phyloP scores from a whole-genome alignment of 805 yeast species.

The Soucietia sequanensis region DNA sequence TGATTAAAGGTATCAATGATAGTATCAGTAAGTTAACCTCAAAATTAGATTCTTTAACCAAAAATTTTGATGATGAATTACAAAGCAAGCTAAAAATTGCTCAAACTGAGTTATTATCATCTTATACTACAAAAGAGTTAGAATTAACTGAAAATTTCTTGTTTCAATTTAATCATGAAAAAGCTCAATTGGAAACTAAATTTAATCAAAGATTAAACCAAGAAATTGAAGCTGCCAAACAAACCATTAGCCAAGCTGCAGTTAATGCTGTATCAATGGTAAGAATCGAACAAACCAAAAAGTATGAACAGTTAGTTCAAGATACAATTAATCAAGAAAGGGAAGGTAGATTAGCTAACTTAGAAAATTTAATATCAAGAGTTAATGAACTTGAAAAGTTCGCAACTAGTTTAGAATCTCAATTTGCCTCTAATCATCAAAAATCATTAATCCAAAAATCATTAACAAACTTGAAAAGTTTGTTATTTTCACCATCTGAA shows the following conservation, averaged over 20 bases:
- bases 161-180: conserved; percentile 60
- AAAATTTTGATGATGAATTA: conserved; percentile 36
- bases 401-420: conserved; percentile 42
- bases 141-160: conserved; percentile 59
- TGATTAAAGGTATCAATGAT: conserved; percentile 32
- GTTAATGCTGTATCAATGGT: conserved; percentile 69
- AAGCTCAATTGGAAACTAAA: conserved; percentile 56
- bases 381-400: conserved; percentile 57
- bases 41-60: conserved; percentile 32
- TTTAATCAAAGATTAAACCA: conserved; percentile 54
- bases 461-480: conserved; percentile 30
- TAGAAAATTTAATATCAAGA: conserved; percentile 57
- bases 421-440: conserved; percentile 31
- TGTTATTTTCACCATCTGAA: conserved; percentile 18
- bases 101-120: conserved; percentile 39
- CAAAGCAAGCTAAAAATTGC: conserved; percentile 31
- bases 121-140: conserved; percentile 48
- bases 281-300: conserved; percentile 66
- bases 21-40: conserved; percentile 28
- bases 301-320: conserved; percentile 31
- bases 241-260: conserved; percentile 66
- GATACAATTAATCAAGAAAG: conserved; percentile 48
- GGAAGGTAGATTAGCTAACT: conserved; percentile 69
- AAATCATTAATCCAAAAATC: conserved; percentile 31
- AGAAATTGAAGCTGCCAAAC: conserved; percentile 68